These are phyloP conservation scores for Globisporangium mamillatum DNA, from an alignment of 352 stramenopile genomes.

Conservation along the genomic window DNA sequence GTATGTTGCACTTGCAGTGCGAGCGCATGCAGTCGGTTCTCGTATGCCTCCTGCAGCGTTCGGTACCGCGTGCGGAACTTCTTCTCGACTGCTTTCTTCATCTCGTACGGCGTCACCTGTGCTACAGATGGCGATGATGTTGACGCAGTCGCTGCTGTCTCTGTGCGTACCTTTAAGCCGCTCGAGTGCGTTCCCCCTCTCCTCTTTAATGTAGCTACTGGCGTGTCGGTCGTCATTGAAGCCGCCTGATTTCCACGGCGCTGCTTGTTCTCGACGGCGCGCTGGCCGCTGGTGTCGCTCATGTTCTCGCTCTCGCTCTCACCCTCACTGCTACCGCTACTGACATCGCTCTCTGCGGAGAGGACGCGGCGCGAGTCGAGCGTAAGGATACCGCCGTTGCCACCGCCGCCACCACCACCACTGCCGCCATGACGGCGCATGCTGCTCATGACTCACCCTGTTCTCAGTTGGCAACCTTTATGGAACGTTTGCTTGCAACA, in stretches of 20 bases:
- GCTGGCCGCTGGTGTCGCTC: conserved; percentile 9
- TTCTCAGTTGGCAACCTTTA: not conserved
- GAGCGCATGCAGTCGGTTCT: conserved; percentile 62
- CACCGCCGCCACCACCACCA: not conserved
- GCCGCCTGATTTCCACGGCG: conserved; percentile 2
- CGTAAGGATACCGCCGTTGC: not conserved
- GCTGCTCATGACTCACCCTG: conserved; percentile 2
- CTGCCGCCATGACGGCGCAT: not conserved
- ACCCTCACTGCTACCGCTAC: conserved; percentile 8
- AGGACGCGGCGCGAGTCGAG: not conserved
- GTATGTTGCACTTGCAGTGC: conserved; percentile 47
- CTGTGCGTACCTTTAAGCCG: not conserved
- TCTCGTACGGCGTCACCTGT: conserved; percentile 21
- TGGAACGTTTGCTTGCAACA: conserved; percentile 5
- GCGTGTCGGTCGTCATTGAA: not conserved
- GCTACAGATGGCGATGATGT: not conserved
- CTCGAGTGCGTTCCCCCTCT: not conserved
- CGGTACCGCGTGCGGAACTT: conserved; percentile 73
- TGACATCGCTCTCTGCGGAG: not conserved
- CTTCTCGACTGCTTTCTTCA: conserved; percentile 59
- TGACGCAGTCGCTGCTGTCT: not conserved
- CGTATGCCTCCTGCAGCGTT: conserved; percentile 67
- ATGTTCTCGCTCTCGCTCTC: conserved; percentile 2
- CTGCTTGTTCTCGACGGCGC: conserved; percentile 14
- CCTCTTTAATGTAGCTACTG: conserved; percentile 14